phyloP scores from a whole-genome alignment of 2,329 filamentous ascomycete genomes.

The Aspergillus vadensis region DNA sequence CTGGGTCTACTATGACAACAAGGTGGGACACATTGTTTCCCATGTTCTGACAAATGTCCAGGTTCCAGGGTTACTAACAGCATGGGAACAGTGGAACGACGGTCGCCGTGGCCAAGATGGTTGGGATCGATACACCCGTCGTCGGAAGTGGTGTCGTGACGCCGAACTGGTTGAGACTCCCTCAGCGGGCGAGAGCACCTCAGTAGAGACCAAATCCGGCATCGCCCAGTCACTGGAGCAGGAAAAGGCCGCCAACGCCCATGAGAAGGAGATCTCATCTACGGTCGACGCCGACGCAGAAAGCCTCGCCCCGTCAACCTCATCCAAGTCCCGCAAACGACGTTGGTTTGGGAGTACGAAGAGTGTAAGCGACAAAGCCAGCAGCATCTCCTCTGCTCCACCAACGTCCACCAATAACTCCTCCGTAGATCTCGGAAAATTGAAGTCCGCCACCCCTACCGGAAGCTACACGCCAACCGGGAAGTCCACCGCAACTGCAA shows the following conservation, averaged over 20 bases:
- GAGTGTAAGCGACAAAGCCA: constrained; percentile 33
- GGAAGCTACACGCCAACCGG: constrained; percentile 15
- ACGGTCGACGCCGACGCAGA: constrained; percentile 29
- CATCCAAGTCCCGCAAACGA: constrained; percentile 35
- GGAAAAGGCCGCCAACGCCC: constrained; percentile 21
- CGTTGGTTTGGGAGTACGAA: constrained; percentile 42
- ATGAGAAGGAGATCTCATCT: constrained; percentile 16
- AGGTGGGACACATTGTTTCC: constrained; percentile 56
- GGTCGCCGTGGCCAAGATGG: constrained; percentile 82
- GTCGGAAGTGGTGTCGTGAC: constrained; percentile 94
- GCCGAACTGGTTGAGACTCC: constrained; percentile 84
- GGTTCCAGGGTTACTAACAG: neutral
- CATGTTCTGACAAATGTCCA: too few species aligned
- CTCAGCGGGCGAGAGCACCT: constrained; percentile 48
- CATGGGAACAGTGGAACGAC: constrained; percentile 72
- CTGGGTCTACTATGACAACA: constrained; percentile 98
- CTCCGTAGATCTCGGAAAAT: constrained; percentile 27
- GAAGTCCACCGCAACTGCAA: constrained; percentile 14
- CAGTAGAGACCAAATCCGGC: constrained; percentile 43
- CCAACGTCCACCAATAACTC: constrained; percentile 23
- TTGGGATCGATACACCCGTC: constrained; percentile 91
- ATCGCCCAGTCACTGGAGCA: constrained; percentile 31
- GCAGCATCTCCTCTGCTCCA: constrained; percentile 24
- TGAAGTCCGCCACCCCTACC: constrained; percentile 25
- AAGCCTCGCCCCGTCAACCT: constrained; percentile 31